phyloP scores from a whole-genome alignment of 352 stramenopile species.

The Phytophthora lateralis region DNA sequence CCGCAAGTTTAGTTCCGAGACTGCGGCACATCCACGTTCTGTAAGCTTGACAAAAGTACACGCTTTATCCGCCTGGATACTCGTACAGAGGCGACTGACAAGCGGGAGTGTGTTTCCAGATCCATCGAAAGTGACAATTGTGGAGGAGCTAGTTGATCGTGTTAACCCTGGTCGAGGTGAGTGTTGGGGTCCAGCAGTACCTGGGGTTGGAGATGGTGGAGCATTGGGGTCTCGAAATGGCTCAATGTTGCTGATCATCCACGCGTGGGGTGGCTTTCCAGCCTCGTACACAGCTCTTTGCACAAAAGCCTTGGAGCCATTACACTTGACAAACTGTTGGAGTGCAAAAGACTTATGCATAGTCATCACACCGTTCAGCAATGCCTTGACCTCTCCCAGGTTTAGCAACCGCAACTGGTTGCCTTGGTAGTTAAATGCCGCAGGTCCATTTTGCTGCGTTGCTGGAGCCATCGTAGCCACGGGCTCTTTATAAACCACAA shows the following conservation, averaged over 20 bases:
- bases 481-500: constrained; percentile 80
- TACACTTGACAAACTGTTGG: constrained; percentile 74
- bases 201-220: constrained; percentile 8
- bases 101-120: constrained; percentile 30
- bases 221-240: constrained; percentile 45
- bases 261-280: constrained; percentile 63
- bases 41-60: constrained; percentile 86
- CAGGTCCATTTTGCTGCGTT: constrained; percentile 3
- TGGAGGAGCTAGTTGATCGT: constrained; percentile 18
- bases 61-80: constrained; percentile 57
- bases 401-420: constrained; percentile 74
- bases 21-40: constrained; percentile 63
- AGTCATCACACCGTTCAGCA: constrained; percentile 66
- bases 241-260: constrained; percentile 83
- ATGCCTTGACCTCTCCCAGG: constrained; percentile 64
- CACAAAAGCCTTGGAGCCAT: constrained; percentile 75
- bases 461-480: constrained; percentile 31
- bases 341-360: constrained; percentile 74
- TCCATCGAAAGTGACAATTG: constrained; percentile 15
- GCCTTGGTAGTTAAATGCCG: constrained; percentile 46
- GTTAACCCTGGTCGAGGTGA: constrained; percentile 18
- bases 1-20: constrained; percentile 73
- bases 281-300: constrained; percentile 70
- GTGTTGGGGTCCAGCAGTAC: constrained; percentile 10
- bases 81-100: constrained; percentile 66